phyloP scores from a whole-genome alignment of 306 rosid genomes.

The Casuarina cunninghamiana region DNA sequence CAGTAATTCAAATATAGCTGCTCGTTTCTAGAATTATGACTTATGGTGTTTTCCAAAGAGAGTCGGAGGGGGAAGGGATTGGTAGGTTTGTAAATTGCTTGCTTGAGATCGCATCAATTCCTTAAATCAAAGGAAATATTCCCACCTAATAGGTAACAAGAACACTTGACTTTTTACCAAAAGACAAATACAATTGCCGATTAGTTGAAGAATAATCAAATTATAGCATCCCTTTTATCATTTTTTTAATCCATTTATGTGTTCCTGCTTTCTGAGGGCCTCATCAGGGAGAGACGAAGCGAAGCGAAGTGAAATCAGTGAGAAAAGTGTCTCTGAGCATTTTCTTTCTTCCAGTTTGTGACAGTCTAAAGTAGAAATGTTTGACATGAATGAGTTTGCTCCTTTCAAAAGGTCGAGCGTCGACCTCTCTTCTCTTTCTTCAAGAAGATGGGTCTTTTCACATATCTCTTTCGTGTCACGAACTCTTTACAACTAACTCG shows the following conservation, averaged over 20 bases:
- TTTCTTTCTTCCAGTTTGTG: not conserved
- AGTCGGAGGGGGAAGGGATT: not conserved
- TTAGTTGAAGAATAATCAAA: constrained; percentile 19
- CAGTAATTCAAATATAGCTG: not conserved
- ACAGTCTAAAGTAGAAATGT: not conserved
- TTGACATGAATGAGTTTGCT: not conserved
- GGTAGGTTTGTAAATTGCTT: constrained; percentile 23
- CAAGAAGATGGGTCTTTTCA: constrained; percentile 7
- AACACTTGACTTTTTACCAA: constrained; percentile 25
- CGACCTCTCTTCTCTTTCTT: not conserved
- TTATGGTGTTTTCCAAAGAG: not conserved
- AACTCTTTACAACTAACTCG: constrained; percentile 20
- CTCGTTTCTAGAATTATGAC: constrained; percentile 4
- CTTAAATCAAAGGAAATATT: constrained; percentile 22
- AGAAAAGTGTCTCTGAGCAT: not conserved
- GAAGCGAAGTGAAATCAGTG: not conserved
- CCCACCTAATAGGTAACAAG: constrained; percentile 41
- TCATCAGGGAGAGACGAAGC: not conserved
- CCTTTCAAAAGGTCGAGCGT: constrained; percentile 6
- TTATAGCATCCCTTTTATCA: constrained; percentile 10
- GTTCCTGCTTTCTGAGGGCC: not conserved
- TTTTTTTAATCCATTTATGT: not conserved
- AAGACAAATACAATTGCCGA: not conserved
- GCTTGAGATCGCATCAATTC: constrained; percentile 13
- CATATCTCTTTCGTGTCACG: constrained; percentile 3